Evolutionary conservation across 2,329 filamentous ascomycete genomes (phyloP).

Genomic region (Epichloe uncinata): DNA sequence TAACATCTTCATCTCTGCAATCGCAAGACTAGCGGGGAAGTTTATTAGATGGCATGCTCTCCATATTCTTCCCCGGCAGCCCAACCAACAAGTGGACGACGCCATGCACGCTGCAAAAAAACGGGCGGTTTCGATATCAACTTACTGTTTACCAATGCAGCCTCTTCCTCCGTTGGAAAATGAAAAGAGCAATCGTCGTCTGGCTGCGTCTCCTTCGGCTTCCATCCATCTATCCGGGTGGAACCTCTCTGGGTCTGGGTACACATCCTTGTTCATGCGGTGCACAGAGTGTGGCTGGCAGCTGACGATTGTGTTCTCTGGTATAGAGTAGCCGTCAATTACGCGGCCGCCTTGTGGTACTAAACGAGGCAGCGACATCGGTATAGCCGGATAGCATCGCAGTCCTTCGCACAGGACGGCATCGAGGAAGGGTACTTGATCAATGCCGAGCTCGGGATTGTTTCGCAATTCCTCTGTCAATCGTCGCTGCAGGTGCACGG

Average conservation of each 20-base stretch:
- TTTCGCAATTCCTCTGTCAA: conserved; percentile 38
- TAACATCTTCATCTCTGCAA: conserved; percentile 55
- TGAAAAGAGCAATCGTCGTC: conserved; percentile 48
- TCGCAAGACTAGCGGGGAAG: conserved; percentile 31
- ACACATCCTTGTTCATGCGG: conserved; percentile 49
- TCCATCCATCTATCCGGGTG: conserved; percentile 75
- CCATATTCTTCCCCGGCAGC: no score
- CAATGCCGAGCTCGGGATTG: conserved; percentile 26
- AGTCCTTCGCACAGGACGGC: conserved; percentile 50
- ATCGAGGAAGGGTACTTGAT: conserved; percentile 45
- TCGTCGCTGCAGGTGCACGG: conserved; percentile 33
- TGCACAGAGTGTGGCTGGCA: conserved; percentile 49
- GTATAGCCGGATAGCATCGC: conserved; percentile 50
- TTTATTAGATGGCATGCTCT: neutral
- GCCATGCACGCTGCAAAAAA: neutral
- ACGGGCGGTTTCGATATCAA: conserved; percentile 9
- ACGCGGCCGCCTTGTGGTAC: conserved; percentile 39
- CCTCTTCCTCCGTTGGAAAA: conserved; percentile 53
- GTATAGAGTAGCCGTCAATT: conserved; percentile 42
- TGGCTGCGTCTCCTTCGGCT: conserved; percentile 58
- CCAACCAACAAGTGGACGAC: no score
- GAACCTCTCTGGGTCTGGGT: conserved; percentile 65
- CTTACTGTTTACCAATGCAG: conserved; percentile 55
- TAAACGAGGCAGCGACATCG: conserved; percentile 51
- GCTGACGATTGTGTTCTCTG: conserved; percentile 42